Conservation (phyloP, 1,284 basidiomycete species). For the Papiliotrema laurentii region DNA sequence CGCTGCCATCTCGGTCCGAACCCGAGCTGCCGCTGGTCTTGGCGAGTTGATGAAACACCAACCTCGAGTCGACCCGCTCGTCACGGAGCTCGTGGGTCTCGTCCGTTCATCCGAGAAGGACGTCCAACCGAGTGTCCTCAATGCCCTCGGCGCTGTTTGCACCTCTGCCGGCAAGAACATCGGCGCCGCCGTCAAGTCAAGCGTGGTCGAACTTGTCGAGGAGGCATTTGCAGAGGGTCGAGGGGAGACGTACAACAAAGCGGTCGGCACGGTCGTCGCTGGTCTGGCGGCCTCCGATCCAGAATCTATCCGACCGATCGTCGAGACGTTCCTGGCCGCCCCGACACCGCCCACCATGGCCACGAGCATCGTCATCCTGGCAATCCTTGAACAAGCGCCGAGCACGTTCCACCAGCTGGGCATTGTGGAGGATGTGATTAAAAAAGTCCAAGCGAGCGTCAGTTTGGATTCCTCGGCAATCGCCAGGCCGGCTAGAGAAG, state of each 20-base stretch:
- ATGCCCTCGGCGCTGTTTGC: slow-evolving; percentile 74
- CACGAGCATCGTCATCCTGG: slow-evolving; percentile 62
- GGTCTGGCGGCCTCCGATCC: slow-evolving; percentile 61
- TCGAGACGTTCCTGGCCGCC: slow-evolving; percentile 53
- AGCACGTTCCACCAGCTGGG: slow-evolving; percentile 66
- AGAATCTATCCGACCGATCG: slow-evolving; percentile 62
- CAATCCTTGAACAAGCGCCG: slow-evolving; percentile 55
- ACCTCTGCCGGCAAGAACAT: slow-evolving; percentile 68
- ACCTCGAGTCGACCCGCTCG: slow-evolving; percentile 59
- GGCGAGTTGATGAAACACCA: slow-evolving; percentile 91
- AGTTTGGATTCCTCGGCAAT: slow-evolving; percentile 69
- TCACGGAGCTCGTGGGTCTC: slow-evolving; percentile 68
- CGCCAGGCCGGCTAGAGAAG: slow-evolving; percentile 76
- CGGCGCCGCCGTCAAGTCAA: slow-evolving; percentile 67
- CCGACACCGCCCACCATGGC: slow-evolving; percentile 40
- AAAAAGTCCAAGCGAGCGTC: slow-evolving; percentile 68
- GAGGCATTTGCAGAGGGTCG: slow-evolving; percentile 72
- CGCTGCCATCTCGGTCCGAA: slow-evolving; percentile 72
- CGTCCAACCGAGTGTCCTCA: slow-evolving; percentile 68
- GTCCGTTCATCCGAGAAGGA: slow-evolving; percentile 61
- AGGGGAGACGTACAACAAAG: slow-evolving; percentile 70
- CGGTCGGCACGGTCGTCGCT: slow-evolving; percentile 64
- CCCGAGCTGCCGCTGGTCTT: slow-evolving; percentile 74
- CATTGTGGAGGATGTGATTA: slow-evolving; percentile 59
- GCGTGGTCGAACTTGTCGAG: slow-evolving; percentile 67